Percentiles rank a stretch among this genome's conserved stretches.
phyloP scores from a whole-genome alignment of 1,139 yeast species.

The Pichia kudriavzevii region DNA sequence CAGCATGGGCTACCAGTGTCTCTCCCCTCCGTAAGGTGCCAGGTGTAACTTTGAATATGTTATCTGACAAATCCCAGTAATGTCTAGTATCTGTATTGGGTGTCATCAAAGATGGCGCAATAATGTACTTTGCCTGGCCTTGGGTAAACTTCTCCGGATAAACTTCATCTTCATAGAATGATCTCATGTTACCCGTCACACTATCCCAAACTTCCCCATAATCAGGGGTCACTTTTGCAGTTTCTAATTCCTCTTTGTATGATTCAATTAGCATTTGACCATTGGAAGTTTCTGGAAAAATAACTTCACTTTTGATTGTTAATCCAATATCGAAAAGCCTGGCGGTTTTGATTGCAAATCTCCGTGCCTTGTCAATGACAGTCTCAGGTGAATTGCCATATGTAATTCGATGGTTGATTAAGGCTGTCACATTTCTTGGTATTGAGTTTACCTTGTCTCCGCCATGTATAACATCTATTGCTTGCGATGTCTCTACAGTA shows the following conservation, averaged over 20 bases:
- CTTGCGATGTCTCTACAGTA: conserved; percentile 50
- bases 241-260: conserved; percentile 11
- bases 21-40: conserved; percentile 23
- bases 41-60: conserved; percentile 58
- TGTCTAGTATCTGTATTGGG: conserved; percentile 80
- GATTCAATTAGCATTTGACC: conserved; percentile 38
- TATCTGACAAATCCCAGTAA: conserved; percentile 64
- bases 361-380: conserved; percentile 14
- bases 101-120: conserved; percentile 61
- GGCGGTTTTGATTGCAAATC: conserved; percentile 36
- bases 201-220: conserved; percentile 35
- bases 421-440: conserved; percentile 42
- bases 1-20: conserved; percentile 42
- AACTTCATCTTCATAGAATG: conserved; percentile 40
- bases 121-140: conserved; percentile 31
- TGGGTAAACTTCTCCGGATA: conserved; percentile 36
- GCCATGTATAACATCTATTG: conserved; percentile 50
- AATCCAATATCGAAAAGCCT: conserved; percentile 40
- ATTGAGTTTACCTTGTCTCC: conserved; percentile 54
- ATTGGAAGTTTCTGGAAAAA: conserved; percentile 27
- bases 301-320: conserved; percentile 29
- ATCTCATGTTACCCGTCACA: conserved; percentile 38
- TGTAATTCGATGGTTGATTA: conserved; percentile 44
- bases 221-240: conserved; percentile 41
- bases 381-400: conserved; percentile 34